Percentiles rank a stretch among this genome's conserved stretches.
Conservation (phyloP, 805 yeast genomes). For the Lachancea sp. region DNA sequence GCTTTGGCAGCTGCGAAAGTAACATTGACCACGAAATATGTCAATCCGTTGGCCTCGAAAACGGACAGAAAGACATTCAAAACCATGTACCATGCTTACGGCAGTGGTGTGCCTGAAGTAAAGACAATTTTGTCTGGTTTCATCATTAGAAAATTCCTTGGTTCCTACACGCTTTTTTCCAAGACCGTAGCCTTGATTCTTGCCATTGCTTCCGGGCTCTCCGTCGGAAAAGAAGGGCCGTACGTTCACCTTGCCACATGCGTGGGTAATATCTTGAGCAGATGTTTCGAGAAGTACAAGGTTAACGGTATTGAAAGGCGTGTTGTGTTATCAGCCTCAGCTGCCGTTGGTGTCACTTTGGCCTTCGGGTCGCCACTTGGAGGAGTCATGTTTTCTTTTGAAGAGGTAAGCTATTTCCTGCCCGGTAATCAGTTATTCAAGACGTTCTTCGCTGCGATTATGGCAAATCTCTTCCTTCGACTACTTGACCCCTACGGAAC, state of each 20-base stretch:
- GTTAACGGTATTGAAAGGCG: constrained; percentile 45
- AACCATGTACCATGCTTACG: constrained; percentile 46
- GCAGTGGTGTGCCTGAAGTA: constrained; percentile 59
- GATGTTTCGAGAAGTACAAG: constrained; percentile 41
- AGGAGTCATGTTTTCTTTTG: constrained; percentile 50
- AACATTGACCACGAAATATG: constrained; percentile 42
- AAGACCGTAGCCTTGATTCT: constrained; percentile 44
- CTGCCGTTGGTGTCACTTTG: constrained; percentile 53
- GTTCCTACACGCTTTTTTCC: constrained; percentile 44
- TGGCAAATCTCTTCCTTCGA: constrained; percentile 45
- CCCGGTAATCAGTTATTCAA: constrained; percentile 50
- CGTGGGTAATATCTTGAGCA: constrained; percentile 48
- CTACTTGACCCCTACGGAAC: constrained; percentile 54
- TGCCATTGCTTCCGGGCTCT: constrained; percentile 52
- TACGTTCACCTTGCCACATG: constrained; percentile 55
- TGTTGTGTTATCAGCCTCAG: constrained; percentile 49
- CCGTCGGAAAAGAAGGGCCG: constrained; percentile 58
- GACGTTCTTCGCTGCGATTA: constrained; percentile 50
- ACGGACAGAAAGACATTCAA: constrained; percentile 9
- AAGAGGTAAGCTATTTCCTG: constrained; percentile 50
- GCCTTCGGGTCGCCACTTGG: constrained; percentile 59
- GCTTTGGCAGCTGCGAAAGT: constrained; percentile 41
- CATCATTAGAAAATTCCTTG: constrained; percentile 47
- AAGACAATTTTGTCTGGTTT: constrained; percentile 55
- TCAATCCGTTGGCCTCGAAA: constrained; percentile 22